Evolutionary conservation across 805 yeast genomes (phyloP).

Genomic region (Barnettozyma pratensis): DNA sequence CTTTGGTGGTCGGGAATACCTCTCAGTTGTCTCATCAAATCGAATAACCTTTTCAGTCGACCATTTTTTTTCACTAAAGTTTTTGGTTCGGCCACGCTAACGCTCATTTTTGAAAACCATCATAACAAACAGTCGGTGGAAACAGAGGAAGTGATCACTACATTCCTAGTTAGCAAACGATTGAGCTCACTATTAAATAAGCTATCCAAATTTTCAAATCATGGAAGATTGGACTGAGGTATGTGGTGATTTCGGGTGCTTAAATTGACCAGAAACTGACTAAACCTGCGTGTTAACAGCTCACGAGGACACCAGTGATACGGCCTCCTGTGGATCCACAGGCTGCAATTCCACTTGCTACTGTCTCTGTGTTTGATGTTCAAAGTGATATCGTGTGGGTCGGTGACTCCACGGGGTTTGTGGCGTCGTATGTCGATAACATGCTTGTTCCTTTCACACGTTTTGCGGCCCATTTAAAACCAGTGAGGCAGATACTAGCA

Average conservation of each 20-base stretch:
- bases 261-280: no score
- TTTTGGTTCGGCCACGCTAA: not conserved
- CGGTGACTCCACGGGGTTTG: slow-evolving; percentile 54
- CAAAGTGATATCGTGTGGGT: slow-evolving; percentile 80
- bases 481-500: slow-evolving; percentile 48
- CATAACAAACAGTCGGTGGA: not conserved
- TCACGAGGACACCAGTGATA: slow-evolving; percentile 18
- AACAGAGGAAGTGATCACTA: not conserved
- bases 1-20: no score
- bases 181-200: not conserved
- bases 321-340: slow-evolving; percentile 20
- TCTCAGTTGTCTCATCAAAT: not conserved
- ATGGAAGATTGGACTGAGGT: slow-evolving; percentile 27
- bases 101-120: not conserved
- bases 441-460: slow-evolving; percentile 52
- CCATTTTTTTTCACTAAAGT: not conserved
- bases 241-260: not conserved
- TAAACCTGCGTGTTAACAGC: slow-evolving; percentile 3
- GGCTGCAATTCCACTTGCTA: slow-evolving; percentile 11
- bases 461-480: slow-evolving; percentile 44
- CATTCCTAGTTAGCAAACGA: not conserved
- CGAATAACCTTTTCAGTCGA: not conserved
- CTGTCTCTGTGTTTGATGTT: slow-evolving; percentile 52
- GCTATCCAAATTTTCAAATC: no score
- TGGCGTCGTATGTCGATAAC: slow-evolving; percentile 40